Conservation (phyloP, 768 basidiomycete genomes). For the Pholiota microspora region DNA sequence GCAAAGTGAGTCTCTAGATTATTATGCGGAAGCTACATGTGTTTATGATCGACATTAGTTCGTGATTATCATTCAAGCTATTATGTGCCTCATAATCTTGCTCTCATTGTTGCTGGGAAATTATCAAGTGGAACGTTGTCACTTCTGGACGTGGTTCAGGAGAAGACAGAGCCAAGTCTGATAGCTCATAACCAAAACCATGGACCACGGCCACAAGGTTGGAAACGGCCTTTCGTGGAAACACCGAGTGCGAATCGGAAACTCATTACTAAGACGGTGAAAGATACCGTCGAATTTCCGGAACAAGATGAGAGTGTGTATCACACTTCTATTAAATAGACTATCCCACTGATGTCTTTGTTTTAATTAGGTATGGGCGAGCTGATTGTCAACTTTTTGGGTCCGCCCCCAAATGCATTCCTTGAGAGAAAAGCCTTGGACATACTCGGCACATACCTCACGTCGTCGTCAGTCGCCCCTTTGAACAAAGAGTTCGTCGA, state of each 20-base stretch:
- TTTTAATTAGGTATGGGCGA: slow-evolving; percentile 65
- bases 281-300: slow-evolving; percentile 84
- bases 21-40: slow-evolving; percentile 3
- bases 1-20: slow-evolving; percentile 59
- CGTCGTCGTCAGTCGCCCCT: slow-evolving; percentile 78
- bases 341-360: slow-evolving; percentile 1
- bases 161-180: slow-evolving; percentile 80
- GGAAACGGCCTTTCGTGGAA: slow-evolving; percentile 95
- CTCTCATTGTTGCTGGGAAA: slow-evolving; percentile 86
- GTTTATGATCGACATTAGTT: slow-evolving; percentile 45
- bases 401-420: slow-evolving; percentile 70
- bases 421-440: slow-evolving; percentile 84
- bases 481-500: slow-evolving; percentile 92
- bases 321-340: neutral
- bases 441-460: slow-evolving; percentile 83
- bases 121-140: slow-evolving; percentile 72
- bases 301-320: slow-evolving; percentile 86
- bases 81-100: slow-evolving; percentile 93
- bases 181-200: slow-evolving; percentile 70
- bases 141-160: slow-evolving; percentile 79
- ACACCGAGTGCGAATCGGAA: slow-evolving; percentile 68
- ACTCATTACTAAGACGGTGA: slow-evolving; percentile 48
- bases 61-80: slow-evolving; percentile 84
- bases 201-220: slow-evolving; percentile 71
- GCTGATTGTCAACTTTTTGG: slow-evolving; percentile 72